Percentiles rank a stretch among this genome's conserved stretches.
Evolutionary conservation across 768 basidiomycete species (phyloP).

Genomic region (Pleurotus eryngii): DNA sequence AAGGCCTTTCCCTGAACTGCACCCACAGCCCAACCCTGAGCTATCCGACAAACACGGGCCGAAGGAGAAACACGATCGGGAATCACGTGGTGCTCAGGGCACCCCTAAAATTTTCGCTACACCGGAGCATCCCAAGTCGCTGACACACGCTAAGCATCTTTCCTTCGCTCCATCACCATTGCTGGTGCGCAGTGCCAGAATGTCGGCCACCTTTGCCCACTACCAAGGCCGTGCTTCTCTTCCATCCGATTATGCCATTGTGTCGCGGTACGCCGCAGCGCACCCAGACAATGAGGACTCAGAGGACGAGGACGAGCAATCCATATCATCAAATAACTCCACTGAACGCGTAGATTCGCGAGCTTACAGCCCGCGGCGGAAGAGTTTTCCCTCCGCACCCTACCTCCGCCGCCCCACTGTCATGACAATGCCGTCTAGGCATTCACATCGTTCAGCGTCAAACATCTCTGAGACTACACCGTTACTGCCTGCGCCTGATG

Average conservation of each 20-base stretch:
- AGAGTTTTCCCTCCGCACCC: constrained; percentile 23
- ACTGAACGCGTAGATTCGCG: constrained; percentile 13
- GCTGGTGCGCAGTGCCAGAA: constrained; percentile 9
- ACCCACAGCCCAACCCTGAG: too few species aligned
- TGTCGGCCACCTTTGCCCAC: constrained; percentile 52
- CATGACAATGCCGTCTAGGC: constrained; percentile 26
- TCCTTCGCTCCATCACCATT: not conserved
- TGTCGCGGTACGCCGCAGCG: constrained; percentile 46
- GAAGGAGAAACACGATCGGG: not conserved
- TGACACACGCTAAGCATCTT: not conserved
- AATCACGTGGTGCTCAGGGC: not conserved
- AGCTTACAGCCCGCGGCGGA: constrained; percentile 13
- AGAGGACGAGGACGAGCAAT: constrained; percentile 14
- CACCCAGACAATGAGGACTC: constrained; percentile 12
- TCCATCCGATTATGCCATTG: constrained; percentile 62
- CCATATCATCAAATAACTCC: constrained; percentile 9
- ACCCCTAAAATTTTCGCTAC: constrained; percentile 2
- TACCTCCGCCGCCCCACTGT: constrained; percentile 33
- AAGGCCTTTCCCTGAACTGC: too few species aligned
- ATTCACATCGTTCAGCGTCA: constrained; percentile 2
- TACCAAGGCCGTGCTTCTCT: constrained; percentile 56
- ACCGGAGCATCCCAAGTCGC: not conserved
- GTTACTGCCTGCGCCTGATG: constrained; percentile 44
- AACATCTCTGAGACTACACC: constrained; percentile 52
- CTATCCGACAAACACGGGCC: not conserved